phyloP scores from a whole-genome alignment of 768 basidiomycete genomes.

The Mycena leptocephala region DNA sequence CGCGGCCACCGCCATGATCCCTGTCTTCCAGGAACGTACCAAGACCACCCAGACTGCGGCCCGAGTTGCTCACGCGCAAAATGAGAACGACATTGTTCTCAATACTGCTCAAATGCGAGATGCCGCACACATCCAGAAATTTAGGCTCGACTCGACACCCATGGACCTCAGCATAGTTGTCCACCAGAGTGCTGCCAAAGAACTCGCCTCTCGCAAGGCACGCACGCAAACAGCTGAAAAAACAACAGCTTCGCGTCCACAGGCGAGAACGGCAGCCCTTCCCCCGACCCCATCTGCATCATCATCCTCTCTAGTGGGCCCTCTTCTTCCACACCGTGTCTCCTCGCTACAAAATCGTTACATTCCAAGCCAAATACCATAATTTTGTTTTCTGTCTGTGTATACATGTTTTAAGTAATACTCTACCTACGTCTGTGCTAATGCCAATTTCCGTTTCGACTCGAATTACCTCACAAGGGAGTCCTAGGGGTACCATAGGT shows the following conservation, averaged over 20 bases:
- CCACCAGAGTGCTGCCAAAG: not conserved
- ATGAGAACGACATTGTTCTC: conserved; percentile 33
- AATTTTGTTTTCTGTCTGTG: too few relatives aligned
- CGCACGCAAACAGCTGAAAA: not conserved
- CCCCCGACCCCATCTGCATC: not conserved
- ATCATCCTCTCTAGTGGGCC: too few relatives aligned
- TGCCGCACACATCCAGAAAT: conserved; percentile 38
- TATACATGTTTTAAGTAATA: too few relatives aligned
- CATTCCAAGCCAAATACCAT: too few relatives aligned
- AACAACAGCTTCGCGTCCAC: not conserved
- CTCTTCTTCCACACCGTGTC: too few relatives aligned
- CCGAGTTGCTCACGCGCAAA: not conserved
- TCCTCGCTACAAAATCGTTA: too few relatives aligned
- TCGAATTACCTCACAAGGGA: too few relatives aligned
- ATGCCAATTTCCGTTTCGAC: too few relatives aligned
- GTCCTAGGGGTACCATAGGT: too few relatives aligned
- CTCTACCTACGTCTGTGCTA: too few relatives aligned
- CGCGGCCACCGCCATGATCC: conserved; percentile 4
- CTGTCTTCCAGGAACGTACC: conserved; percentile 38
- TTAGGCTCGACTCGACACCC: not conserved
- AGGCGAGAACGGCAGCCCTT: not conserved
- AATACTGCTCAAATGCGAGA: conserved; percentile 48
- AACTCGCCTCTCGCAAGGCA: not conserved
- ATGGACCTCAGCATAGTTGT: not conserved
- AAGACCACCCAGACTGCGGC: not conserved